These are phyloP conservation scores for Aspergillus hiratsukae DNA, from an alignment of 2,329 filamentous ascomycete genomes.

Conservation along the genomic window DNA sequence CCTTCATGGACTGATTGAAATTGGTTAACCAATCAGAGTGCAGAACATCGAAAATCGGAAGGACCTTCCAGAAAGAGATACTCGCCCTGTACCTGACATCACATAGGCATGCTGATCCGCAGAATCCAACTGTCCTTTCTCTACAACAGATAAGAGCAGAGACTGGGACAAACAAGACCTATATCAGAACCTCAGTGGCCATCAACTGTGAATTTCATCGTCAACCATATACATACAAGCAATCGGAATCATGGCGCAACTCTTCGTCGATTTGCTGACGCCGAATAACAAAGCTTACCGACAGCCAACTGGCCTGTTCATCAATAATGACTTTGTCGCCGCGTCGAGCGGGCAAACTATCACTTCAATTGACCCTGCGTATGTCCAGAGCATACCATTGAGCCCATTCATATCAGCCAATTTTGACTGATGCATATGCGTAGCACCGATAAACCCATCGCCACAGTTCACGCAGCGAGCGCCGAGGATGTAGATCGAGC, in stretches of 20 bases:
- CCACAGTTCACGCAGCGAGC: slow-evolving; percentile 60
- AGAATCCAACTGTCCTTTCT: too few relatives aligned
- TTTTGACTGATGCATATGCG: slow-evolving; percentile 8
- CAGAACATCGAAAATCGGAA: too few relatives aligned
- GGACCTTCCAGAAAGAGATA: too few relatives aligned
- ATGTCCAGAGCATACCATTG: slow-evolving; percentile 11
- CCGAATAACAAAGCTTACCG: slow-evolving; percentile 70
- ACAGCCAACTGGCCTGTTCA: slow-evolving; percentile 72
- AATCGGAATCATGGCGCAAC: slow-evolving; percentile 29
- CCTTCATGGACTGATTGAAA: too few relatives aligned
- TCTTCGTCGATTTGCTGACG: slow-evolving; percentile 58
- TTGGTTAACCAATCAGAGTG: too few relatives aligned
- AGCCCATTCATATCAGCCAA: background rate
- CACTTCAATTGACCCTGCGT: slow-evolving; percentile 64
- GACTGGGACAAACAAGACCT: too few relatives aligned
- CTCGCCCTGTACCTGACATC: too few relatives aligned
- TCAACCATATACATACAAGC: too few relatives aligned
- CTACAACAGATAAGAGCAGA: too few relatives aligned
- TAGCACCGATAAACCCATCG: slow-evolving; percentile 60
- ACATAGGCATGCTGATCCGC: too few relatives aligned
- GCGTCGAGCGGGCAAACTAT: slow-evolving; percentile 59
- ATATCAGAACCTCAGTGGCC: too few relatives aligned
- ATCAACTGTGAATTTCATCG: too few relatives aligned
- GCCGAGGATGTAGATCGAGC: slow-evolving; percentile 31
- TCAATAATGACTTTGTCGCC: slow-evolving; percentile 75